Conservation (phyloP, 2,329 filamentous ascomycete species). For the Pezicula carpinea region DNA sequence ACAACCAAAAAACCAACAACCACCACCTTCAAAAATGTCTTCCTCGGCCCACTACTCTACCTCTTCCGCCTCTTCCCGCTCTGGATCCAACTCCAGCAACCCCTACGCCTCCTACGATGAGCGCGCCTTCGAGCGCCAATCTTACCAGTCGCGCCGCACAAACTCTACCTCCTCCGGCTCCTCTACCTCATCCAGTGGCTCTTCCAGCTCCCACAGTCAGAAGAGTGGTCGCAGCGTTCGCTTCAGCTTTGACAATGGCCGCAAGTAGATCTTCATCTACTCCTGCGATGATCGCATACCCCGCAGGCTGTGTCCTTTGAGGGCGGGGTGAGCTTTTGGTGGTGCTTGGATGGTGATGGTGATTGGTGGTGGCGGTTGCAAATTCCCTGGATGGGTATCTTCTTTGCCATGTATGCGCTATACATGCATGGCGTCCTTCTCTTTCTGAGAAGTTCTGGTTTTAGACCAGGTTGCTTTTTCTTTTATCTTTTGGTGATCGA, state of each 20-base stretch:
- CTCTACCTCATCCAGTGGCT: background rate
- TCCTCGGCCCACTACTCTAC: background rate
- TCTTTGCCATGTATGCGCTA: too few relatives aligned
- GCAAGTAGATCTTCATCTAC: too few relatives aligned
- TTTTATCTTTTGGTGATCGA: too few relatives aligned
- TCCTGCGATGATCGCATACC: too few relatives aligned
- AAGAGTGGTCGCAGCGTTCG: background rate
- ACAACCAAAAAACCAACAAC: background rate
- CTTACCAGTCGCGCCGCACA: background rate
- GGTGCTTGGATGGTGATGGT: too few relatives aligned
- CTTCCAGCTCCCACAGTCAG: background rate
- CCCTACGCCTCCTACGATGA: constrained; percentile 2
- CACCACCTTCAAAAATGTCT: background rate
- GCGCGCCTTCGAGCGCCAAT: background rate
- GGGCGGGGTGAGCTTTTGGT: too few relatives aligned
- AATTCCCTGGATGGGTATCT: too few relatives aligned
- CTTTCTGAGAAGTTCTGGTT: too few relatives aligned
- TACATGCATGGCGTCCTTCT: too few relatives aligned
- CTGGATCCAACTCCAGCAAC: background rate
- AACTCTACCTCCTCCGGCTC: background rate
- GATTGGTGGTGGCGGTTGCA: too few relatives aligned
- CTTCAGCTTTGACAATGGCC: background rate
- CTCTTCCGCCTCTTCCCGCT: background rate
- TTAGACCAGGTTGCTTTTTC: too few relatives aligned
- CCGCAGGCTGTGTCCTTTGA: too few relatives aligned